Evolutionary conservation across 2,329 filamentous ascomycete genomes (phyloP).

Genomic region (Sclerotinia trifoliorum): DNA sequence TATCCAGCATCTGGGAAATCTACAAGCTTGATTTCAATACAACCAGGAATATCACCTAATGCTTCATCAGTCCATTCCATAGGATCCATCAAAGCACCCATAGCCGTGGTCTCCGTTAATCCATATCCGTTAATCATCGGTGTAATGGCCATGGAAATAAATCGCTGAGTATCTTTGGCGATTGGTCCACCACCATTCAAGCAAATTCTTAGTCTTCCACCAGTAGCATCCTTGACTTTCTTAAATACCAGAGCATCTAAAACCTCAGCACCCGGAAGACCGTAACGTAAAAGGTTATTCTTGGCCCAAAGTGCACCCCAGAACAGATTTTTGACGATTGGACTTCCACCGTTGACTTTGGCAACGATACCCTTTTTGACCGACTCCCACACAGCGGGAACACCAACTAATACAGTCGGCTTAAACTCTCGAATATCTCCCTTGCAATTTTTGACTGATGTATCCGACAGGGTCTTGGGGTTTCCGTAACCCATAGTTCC

Average conservation of each 20-base stretch:
- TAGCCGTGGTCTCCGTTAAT: constrained; percentile 87
- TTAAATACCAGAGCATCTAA: constrained; percentile 86
- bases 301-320: constrained; percentile 63
- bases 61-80: constrained; percentile 76
- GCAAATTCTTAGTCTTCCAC: constrained; percentile 82
- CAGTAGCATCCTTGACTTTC: constrained; percentile 86
- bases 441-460: constrained; percentile 80
- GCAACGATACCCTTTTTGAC: constrained; percentile 87
- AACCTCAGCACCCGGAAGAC: constrained; percentile 64
- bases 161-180: constrained; percentile 80
- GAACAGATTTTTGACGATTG: constrained; percentile 76
- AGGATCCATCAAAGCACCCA: constrained; percentile 79
- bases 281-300: constrained; percentile 54
- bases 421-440: constrained; percentile 91
- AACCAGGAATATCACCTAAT: constrained; percentile 75
- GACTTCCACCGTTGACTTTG: constrained; percentile 65
- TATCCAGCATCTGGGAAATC: constrained; percentile 90
- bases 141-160: constrained; percentile 87
- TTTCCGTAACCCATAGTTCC: constrained; percentile 91
- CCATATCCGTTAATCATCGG: constrained; percentile 96
- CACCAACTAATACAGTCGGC: constrained; percentile 87
- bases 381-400: constrained; percentile 95
- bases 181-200: constrained; percentile 95
- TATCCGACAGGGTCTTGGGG: constrained; percentile 81
- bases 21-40: constrained; percentile 86